phyloP scores from a whole-genome alignment of 805 yeast genomes.

The Pichia thaimueangensis region DNA sequence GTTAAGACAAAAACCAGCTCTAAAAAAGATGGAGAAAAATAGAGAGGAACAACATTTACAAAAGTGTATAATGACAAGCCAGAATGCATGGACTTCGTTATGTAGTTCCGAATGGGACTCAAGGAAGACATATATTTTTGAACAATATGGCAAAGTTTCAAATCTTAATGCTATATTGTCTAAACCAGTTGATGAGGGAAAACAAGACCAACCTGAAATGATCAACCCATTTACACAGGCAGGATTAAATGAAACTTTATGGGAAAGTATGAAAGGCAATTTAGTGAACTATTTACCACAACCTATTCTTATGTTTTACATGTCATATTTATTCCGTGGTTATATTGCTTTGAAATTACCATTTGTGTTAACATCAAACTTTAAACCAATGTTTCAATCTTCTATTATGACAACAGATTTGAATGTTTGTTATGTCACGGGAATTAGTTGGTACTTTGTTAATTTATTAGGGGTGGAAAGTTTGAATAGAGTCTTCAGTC shows the following conservation, averaged over 20 bases:
- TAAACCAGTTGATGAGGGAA: constrained; percentile 23
- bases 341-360: constrained; percentile 84
- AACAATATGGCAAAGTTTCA: constrained; percentile 1
- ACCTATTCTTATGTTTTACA: constrained; percentile 94
- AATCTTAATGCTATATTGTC: constrained; percentile 7
- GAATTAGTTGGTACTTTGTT: constrained; percentile 94
- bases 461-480: constrained; percentile 79
- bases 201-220: constrained; percentile 32
- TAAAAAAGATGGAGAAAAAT: constrained; percentile 42
- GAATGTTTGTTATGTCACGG: constrained; percentile 86
- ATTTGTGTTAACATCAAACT: constrained; percentile 82
- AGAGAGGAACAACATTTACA: constrained; percentile 61
- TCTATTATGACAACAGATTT: constrained; percentile 81
- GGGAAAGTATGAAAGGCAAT: constrained; percentile 74
- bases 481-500: constrained; percentile 44
- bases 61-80: constrained; percentile 28
- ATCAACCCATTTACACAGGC: constrained; percentile 69
- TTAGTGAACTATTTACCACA: constrained; percentile 84
- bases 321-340: constrained; percentile 87
- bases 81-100: constrained; percentile 5
- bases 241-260: constrained; percentile 60
- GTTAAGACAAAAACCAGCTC: constrained; percentile 52
- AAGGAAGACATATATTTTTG: constrained; percentile 1
- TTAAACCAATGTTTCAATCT: constrained; percentile 86
- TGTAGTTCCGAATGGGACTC: constrained; percentile 14